Percentiles rank a stretch among this genome's conserved stretches.
These are phyloP conservation scores for Botryosphaeria agaves DNA, from an alignment of 2,329 filamentous ascomycete species.

Conservation along the genomic window DNA sequence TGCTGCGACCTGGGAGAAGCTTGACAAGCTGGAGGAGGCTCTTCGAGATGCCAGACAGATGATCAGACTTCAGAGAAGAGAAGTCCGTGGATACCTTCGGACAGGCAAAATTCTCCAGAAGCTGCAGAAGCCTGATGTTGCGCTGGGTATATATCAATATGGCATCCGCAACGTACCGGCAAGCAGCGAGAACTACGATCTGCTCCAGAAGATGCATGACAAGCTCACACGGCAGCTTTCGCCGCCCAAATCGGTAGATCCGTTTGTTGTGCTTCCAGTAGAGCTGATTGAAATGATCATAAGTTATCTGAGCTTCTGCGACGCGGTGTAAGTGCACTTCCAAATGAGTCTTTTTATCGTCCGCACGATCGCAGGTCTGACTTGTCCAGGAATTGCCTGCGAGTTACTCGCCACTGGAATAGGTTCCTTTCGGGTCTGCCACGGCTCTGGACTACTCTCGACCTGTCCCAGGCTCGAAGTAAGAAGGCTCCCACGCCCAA, in stretches of 20 bases:
- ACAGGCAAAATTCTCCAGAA: conserved; percentile 30
- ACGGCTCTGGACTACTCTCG: conserved; percentile 34
- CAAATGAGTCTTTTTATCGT: not conserved
- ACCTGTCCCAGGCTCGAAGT: conserved; percentile 29
- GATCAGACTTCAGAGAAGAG: conserved; percentile 31
- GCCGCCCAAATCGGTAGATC: conserved; percentile 28
- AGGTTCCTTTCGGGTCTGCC: conserved; percentile 29
- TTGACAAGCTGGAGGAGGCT: conserved; percentile 31
- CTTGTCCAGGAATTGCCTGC: conserved; percentile 23
- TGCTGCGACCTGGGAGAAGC: conserved; percentile 36
- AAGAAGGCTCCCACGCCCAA: conserved; percentile 21
- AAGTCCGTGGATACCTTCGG: conserved; percentile 40
- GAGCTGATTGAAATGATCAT: conserved; percentile 36
- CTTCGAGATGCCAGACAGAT: conserved; percentile 39
- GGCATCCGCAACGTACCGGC: conserved; percentile 34
- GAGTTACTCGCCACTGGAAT: conserved; percentile 39
- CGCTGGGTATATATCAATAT: conserved; percentile 38
- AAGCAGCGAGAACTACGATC: conserved; percentile 17
- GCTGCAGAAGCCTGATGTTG: conserved; percentile 33
- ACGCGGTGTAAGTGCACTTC: conserved; percentile 24
- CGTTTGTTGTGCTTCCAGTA: conserved; percentile 33
- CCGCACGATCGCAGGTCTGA: conserved; percentile 1
- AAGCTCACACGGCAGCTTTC: conserved; percentile 25
- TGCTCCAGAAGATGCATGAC: conserved; percentile 28
- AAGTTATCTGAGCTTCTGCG: conserved; percentile 32